Evolutionary conservation across 225 moss, liverwort and hornwort genomes (phyloP).

Genomic region (Ulota crispa): DNA sequence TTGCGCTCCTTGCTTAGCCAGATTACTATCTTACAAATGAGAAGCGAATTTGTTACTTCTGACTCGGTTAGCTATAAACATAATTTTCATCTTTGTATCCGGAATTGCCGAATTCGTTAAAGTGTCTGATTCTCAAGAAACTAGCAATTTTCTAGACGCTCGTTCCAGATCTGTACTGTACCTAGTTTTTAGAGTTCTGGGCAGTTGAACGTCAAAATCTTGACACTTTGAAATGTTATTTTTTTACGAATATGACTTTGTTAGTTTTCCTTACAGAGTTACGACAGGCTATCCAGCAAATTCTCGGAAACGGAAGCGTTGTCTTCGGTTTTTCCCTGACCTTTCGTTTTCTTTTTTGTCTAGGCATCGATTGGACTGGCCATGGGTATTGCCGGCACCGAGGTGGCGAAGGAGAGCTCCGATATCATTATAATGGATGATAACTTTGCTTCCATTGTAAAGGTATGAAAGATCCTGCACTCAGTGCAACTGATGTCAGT

Average conservation of each 20-base stretch:
- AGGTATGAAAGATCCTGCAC: constrained; percentile 41
- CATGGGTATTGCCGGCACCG: constrained; percentile 97
- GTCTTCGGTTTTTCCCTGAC: not conserved
- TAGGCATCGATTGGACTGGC: constrained; percentile 94
- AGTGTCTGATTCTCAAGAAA: not conserved
- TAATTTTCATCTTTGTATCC: not conserved
- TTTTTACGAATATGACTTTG: not conserved
- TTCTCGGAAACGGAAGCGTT: not conserved
- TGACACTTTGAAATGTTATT: not conserved
- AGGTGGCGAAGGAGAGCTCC: constrained; percentile 94
- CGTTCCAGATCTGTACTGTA: not conserved
- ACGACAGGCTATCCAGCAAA: not conserved
- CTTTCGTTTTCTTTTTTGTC: not conserved
- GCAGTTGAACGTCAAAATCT: not conserved
- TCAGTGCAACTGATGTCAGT: not conserved
- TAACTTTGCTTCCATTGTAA: constrained; percentile 94
- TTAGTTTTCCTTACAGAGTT: not conserved
- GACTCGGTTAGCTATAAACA: not conserved
- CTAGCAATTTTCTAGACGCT: not conserved
- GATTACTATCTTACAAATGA: not conserved
- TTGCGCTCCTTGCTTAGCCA: not conserved
- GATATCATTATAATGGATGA: constrained; percentile 94
- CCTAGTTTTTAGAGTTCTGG: not conserved
- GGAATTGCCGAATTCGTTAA: too few species aligned
- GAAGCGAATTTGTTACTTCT: not conserved